Base-by-base conservation (phyloP, 208 protist species). In the Zelonia costaricensis region DNA sequence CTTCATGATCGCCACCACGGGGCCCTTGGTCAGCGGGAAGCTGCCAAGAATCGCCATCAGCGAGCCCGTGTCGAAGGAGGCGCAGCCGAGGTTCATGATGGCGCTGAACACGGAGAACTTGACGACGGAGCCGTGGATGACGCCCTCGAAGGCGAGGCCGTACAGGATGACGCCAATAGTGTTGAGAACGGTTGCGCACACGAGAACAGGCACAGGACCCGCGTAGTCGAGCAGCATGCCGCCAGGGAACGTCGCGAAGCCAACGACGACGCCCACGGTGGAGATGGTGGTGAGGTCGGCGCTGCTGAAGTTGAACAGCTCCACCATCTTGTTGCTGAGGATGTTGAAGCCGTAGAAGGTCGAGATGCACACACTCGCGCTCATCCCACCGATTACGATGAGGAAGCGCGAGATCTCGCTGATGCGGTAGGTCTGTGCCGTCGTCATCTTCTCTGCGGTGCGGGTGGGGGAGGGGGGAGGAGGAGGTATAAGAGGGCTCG, bases 301-400 rank as follows among this genome's bases (percentile, higher is more conserved):
- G 9, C 44, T 43, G 44, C 38, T 64, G 52, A 86, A 65, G 54
- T 61, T 69, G 60, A 79, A 89, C 31, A 54, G 44, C 4, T 58
- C 62, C 42, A 60, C 35, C 56, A 90, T 74, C 36, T 77, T 62
- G 54, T 82, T 74, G 54, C 68, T 83, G 23, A 90, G 18, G 43
- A 90, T 66, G 59, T 74, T 86, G 79, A 90, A 90, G 54, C 76
- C 67, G 69, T 90, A 86, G 23, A 80, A 59, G 60, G 70, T 70
- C 3, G 75, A 78, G 12, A 84, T 74, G 63, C 62, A 70, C 8
- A 67, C 45, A 10, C 73, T 67, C 4, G 68, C 78, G 3, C 57
- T 40, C 40, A 88, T 30, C 25, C 82, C 82, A 38, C 65, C 74
- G 6, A 84, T n/a, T 38, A 84, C 62, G 6, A 88, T 70, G 44